Conservation (phyloP, 1,284 basidiomycete genomes). For the Cutaneotrichosporon curvatum region DNA sequence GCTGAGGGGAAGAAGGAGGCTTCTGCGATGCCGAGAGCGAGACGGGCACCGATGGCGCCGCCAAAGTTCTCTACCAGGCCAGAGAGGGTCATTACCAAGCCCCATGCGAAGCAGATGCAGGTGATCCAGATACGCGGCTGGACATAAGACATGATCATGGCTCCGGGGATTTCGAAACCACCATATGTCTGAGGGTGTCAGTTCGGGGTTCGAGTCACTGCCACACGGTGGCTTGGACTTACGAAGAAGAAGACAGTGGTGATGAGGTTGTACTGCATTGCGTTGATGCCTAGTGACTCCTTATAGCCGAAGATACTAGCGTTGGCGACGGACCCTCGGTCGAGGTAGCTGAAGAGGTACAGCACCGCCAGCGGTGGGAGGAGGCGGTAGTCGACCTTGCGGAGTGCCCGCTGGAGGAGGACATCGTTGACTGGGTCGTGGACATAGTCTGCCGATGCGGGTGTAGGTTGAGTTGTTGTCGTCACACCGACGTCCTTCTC, state of each 20-base stretch:
- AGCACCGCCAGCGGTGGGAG: conserved; percentile 34
- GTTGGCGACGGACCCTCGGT: conserved; percentile 19
- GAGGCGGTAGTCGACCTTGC: conserved; percentile 26
- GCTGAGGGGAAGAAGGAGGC: conserved; percentile 28
- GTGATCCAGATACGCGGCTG: conserved; percentile 44
- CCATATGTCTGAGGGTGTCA: conserved; percentile 10
- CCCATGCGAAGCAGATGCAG: conserved; percentile 41
- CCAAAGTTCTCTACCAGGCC: conserved; percentile 53
- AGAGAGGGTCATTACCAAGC: conserved; percentile 56
- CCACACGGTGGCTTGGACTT: background rate
- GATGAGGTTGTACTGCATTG: conserved; percentile 18
- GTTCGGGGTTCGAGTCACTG: background rate
- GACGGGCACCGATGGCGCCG: conserved; percentile 33
- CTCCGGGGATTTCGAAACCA: conserved; percentile 14
- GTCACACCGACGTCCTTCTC: background rate
- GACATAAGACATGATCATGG: conserved; percentile 17
- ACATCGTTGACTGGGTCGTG: conserved; percentile 2
- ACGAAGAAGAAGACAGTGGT: conserved; percentile 21
- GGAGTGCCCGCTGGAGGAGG: conserved; percentile 7
- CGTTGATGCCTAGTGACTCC: conserved; percentile 9
- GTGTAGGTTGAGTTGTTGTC: too few species aligned
- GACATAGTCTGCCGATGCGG: background rate
- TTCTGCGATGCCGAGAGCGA: conserved; percentile 12
- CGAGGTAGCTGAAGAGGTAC: conserved; percentile 28
- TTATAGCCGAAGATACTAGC: conserved; percentile 18